phyloP scores from a whole-genome alignment of 2,329 filamentous ascomycete genomes.

The Colletotrichum karsti region DNA sequence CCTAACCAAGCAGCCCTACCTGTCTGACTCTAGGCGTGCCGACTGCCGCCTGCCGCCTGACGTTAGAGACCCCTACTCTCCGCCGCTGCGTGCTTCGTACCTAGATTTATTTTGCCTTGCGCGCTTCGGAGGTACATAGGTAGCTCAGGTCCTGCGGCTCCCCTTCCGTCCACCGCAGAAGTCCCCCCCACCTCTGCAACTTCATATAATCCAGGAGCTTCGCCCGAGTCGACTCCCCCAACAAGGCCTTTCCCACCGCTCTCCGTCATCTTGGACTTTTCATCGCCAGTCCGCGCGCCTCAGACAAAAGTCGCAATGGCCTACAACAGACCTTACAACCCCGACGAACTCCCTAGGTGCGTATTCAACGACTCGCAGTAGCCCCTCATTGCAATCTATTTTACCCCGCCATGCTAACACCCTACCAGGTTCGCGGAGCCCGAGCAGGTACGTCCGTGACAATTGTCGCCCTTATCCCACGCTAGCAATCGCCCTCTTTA shows the following conservation, averaged over 20 bases:
- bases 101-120: no score
- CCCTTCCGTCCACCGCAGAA: slow-evolving; percentile 7
- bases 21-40: slow-evolving; percentile 14
- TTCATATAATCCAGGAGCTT: slow-evolving; percentile 20
- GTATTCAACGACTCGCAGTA: slow-evolving; percentile 41
- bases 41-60: slow-evolving; percentile 27
- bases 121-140: slow-evolving; percentile 3
- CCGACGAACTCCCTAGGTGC: slow-evolving; percentile 92
- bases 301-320: slow-evolving; percentile 70
- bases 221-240: not conserved
- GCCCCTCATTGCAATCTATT: slow-evolving; percentile 13
- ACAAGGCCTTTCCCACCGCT: not conserved
- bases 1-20: slow-evolving; percentile 22
- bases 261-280: not conserved
- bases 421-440: slow-evolving; percentile 75
- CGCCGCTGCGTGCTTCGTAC: no score
- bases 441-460: slow-evolving; percentile 65
- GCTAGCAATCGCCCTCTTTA: not conserved
- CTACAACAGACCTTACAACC: slow-evolving; percentile 93
- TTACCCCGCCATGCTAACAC: slow-evolving; percentile 35
- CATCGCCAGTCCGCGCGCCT: not conserved
- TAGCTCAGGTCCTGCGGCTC: slow-evolving; percentile 20
- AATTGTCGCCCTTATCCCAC: slow-evolving; percentile 11
- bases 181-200: slow-evolving; percentile 19
- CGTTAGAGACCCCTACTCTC: slow-evolving; percentile 14